These are phyloP conservation scores for Trichoderma citrinoviride DNA, from an alignment of 2,329 filamentous ascomycete genomes.

Conservation along the genomic window DNA sequence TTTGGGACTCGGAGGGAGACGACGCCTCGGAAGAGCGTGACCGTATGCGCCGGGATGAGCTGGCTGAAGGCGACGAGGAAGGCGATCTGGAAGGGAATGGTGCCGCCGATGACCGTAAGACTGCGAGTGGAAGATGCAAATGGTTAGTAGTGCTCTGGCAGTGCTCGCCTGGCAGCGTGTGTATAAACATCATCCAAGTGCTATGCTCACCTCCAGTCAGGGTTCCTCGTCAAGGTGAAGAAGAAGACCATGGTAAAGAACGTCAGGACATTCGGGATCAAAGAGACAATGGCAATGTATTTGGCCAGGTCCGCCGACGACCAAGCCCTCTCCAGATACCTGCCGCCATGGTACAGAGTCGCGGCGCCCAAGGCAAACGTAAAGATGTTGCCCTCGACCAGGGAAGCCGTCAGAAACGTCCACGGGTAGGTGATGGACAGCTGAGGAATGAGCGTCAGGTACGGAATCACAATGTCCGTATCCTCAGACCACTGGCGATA, in stretches of 20 bases:
- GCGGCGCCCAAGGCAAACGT: slow-evolving; percentile 73
- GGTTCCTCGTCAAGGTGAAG: slow-evolving; percentile 65
- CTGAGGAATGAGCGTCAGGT: slow-evolving; percentile 82
- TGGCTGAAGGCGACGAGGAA: slow-evolving; percentile 98
- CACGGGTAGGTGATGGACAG: slow-evolving; percentile 85
- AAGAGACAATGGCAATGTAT: slow-evolving; percentile 72
- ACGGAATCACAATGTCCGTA: slow-evolving; percentile 72
- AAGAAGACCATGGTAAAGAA: slow-evolving; percentile 73
- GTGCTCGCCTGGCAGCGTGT: neutral
- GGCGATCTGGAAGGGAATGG: slow-evolving; percentile 82
- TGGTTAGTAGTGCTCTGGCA: neutral
- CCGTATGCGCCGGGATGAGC: slow-evolving; percentile 93
- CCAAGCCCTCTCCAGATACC: slow-evolving; percentile 96
- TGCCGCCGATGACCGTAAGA: slow-evolving; percentile 79
- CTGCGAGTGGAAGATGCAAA: slow-evolving; percentile 33
- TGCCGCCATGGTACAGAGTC: slow-evolving; percentile 86
- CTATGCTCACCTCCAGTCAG: slow-evolving; percentile 66
- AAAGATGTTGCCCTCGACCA: slow-evolving; percentile 92
- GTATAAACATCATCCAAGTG: neutral
- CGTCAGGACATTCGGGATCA: slow-evolving; percentile 77
- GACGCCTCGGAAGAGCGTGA: slow-evolving; percentile 85
- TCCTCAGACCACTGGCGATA: slow-evolving; percentile 65
- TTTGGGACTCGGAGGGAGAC: slow-evolving; percentile 81
- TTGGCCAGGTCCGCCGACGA: slow-evolving; percentile 88
- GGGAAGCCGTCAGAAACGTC: slow-evolving; percentile 81